These are phyloP conservation scores for Diaporthe nobilis DNA, from an alignment of 2,329 filamentous ascomycete species.

Conservation along the genomic window DNA sequence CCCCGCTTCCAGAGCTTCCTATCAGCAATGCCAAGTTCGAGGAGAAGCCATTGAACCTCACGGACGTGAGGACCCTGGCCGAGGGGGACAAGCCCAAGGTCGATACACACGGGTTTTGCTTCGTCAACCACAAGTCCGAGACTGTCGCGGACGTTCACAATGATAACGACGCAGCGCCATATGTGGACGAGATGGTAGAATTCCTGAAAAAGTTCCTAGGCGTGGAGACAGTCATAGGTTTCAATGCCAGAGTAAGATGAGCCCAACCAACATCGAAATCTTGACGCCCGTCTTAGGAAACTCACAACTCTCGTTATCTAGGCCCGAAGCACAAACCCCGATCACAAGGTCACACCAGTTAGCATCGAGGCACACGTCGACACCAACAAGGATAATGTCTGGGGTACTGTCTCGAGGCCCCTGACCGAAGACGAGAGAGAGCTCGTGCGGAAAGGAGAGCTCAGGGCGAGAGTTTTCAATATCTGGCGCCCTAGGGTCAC, in stretches of 20 bases:
- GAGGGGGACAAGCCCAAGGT: slow-evolving; percentile 31
- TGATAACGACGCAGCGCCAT: slow-evolving; percentile 22
- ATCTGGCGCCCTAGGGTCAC: slow-evolving; percentile 33
- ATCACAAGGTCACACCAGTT: slow-evolving; percentile 21
- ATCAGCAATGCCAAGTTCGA: slow-evolving; percentile 30
- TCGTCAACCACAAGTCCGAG: slow-evolving; percentile 16
- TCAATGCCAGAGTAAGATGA: slow-evolving; percentile 30
- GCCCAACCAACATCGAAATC: not conserved
- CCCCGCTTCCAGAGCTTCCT: not conserved
- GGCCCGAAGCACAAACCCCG: slow-evolving; percentile 31
- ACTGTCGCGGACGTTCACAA: slow-evolving; percentile 2
- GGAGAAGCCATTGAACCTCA: slow-evolving; percentile 27
- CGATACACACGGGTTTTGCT: slow-evolving; percentile 22
- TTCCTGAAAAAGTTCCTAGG: slow-evolving; percentile 12
- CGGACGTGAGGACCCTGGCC: slow-evolving; percentile 22
- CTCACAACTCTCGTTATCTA: not conserved
- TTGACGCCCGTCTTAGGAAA: not conserved
- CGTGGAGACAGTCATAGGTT: slow-evolving; percentile 19
- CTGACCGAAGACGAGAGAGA: slow-evolving; percentile 29
- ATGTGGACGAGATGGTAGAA: slow-evolving; percentile 23
- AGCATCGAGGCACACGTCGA: slow-evolving; percentile 32
- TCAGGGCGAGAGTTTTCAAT: slow-evolving; percentile 32
- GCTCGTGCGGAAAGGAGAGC: slow-evolving; percentile 10
- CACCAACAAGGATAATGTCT: slow-evolving; percentile 32
- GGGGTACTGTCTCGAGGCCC: slow-evolving; percentile 17